Evolutionary conservation across 768 basidiomycete species (phyloP), one percentile per base, ranked within the genome.

Genomic region (Tulasnella sp.): DNA sequence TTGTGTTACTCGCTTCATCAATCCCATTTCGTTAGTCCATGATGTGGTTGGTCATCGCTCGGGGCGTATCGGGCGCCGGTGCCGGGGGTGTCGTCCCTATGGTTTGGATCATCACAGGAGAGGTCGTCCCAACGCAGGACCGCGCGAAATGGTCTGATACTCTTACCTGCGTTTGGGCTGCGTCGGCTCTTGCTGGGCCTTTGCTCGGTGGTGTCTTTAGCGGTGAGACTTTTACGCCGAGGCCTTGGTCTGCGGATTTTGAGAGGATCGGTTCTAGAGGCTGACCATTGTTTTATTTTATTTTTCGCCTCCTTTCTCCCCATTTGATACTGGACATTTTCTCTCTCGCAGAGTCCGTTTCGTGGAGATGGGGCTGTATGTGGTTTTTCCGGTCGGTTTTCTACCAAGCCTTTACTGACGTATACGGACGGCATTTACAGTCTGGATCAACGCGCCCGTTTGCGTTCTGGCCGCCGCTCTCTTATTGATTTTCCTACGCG

Each of bases 281-380:
- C 52, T 59, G 52, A 59, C 52, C 26, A 59, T 59, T 16, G 16
- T 7, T 16, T 16, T 16, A 7, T 16, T 29, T 32, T 26, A 22
- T 32, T 14, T 22, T 22, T 22, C 26, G 6, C 22, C 14, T 59
- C 26, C 16, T 17, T 59, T 59, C 32, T n/a, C n/a, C n/a, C n/a
- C n/a, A n/a, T n/a, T 22, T 29, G 14, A 44, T 72, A 42, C 14
- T 14, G 9, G 11, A 52, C n/a, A 29, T 63, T 32, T 67, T 34
- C 69, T 35, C 19, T 32, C 19, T 2, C 26, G 6, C 47, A 73
- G 73, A 74, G 35, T 75, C 67, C 39, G 76, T 89, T 69, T 87
- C 83, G 76, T 94, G 92, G 92, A 84, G 92, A 84, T 94, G 90
- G 89, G 90, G 87, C 68, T 94, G 92, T 94, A 80, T 81, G 92